Base-by-base conservation (phyloP, 2,329 filamentous ascomycete species). In the Davidsoniella neocaledoniae region DNA sequence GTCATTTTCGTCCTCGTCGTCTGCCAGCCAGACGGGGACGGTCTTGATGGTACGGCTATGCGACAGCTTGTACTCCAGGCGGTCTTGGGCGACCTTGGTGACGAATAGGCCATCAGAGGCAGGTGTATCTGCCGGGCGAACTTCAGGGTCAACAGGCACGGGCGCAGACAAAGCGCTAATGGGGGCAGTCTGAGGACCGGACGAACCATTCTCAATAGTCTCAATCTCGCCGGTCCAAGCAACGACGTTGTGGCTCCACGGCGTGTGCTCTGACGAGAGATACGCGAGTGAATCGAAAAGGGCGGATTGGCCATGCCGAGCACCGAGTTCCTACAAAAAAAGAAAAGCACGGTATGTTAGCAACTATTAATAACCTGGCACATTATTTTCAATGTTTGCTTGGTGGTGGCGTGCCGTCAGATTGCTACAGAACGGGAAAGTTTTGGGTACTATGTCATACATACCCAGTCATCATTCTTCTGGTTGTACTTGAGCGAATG, bases 181-280 rank as follows among this genome's bases (percentile, higher is more conserved):
- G 9, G 79, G 52, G n/a, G 49, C 36, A 37, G 49, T 38, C 43
- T 50, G 48, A 5, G 40, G 40, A 10, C 37, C 36, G 10, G 49
- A 44, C 21, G 43, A 48, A 19, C 49, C 48, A 38, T 25, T 44
- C 26, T 51, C 52, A 36, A 43, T 44, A 17, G 52, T 67, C 51
- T 80, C 76, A 53, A 90, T 82, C 63, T 96, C 90, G 52, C 90
- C 90, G 2, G 90, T 94, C 90, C 90, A 96, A 43, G 86, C 88
- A 48, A 96, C 84, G 5, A 95, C 75, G 1, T 81, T 91, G 66
- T 95, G 90, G 58, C 87, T 86, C 88, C 88, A 96, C 17, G 82
- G 79, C 2, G 82, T 81, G 41, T 83, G 74, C 50, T 82, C 72
- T n/a, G 87, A 93, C 3, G 87, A 85, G 42, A 96, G 77, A 64